Conservation (phyloP, 768 basidiomycete genomes). For the Tylopilus intermedius region DNA sequence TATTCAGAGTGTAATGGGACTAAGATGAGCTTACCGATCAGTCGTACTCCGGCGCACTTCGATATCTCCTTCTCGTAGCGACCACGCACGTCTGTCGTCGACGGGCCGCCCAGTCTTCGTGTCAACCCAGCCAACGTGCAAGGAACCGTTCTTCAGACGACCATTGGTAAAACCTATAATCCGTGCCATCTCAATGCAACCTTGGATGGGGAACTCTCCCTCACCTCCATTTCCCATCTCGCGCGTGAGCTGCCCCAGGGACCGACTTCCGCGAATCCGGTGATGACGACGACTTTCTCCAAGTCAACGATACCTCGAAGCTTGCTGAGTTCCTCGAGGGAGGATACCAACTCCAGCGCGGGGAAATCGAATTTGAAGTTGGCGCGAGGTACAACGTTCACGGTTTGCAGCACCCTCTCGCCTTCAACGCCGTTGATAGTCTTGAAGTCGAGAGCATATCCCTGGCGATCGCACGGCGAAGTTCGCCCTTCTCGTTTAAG, state of each 20-base stretch:
- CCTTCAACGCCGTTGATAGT: slow-evolving; percentile 84
- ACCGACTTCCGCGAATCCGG: slow-evolving; percentile 95
- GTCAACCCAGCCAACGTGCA: slow-evolving; percentile 97
- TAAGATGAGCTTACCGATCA: slow-evolving; percentile 68
- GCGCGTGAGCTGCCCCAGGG: slow-evolving; percentile 98
- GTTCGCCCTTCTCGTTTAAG: slow-evolving; percentile 82
- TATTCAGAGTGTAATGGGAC: neutral
- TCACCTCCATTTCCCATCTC: slow-evolving; percentile 66
- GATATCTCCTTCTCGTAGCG: slow-evolving; percentile 96
- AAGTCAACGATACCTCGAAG: slow-evolving; percentile 88
- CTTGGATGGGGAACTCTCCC: too few relatives aligned
- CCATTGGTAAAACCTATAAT: too few relatives aligned
- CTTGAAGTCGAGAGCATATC: slow-evolving; percentile 96
- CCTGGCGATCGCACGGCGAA: slow-evolving; percentile 87
- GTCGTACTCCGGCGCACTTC: slow-evolving; percentile 83
- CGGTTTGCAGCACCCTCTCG: slow-evolving; percentile 86
- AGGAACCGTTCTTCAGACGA: too few relatives aligned
- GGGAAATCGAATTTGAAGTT: slow-evolving; percentile 99
- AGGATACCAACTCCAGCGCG: slow-evolving; percentile 58
- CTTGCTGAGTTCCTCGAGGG: slow-evolving; percentile 67
- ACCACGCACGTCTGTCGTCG: slow-evolving; percentile 98
- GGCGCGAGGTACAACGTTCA: slow-evolving; percentile 91
- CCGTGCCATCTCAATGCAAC: too few relatives aligned
- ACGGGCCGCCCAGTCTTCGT: slow-evolving; percentile 70
- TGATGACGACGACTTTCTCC: slow-evolving; percentile 93